Percentiles rank a stretch among this genome's conserved stretches.
These are phyloP conservation scores for Trypanosoma cruzi DNA, from an alignment of 208 protist species.

Conservation along the genomic window DNA sequence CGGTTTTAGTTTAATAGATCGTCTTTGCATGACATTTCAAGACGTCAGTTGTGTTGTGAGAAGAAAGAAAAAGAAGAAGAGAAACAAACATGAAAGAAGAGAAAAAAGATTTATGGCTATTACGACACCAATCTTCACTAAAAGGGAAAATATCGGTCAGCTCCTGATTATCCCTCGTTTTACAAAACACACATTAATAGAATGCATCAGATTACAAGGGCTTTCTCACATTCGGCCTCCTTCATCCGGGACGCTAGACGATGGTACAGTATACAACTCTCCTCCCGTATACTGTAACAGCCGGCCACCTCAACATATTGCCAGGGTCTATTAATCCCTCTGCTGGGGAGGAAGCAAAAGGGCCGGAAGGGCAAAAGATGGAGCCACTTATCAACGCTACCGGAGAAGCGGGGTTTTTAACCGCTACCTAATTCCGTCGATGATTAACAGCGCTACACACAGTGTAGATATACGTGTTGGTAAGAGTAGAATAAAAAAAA, in stretches of 20 bases:
- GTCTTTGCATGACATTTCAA: not conserved
- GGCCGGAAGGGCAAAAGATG: no score
- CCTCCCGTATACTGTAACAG: slow-evolving; percentile 7
- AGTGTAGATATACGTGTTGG: no score
- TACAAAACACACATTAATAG: not conserved
- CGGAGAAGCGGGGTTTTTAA: no score
- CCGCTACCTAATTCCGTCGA: no score
- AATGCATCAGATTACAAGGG: not conserved
- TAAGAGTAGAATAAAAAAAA: no score
- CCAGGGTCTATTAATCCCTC: not conserved
- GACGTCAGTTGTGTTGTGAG: not conserved
- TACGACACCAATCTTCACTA: not conserved
- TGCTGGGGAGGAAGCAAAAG: not conserved
- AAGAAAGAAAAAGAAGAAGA: slow-evolving; percentile 5
- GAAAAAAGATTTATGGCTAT: not conserved
- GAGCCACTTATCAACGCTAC: no score
- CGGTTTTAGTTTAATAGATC: not conserved
- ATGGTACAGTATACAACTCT: not conserved
- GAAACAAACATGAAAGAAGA: slow-evolving; percentile 1
- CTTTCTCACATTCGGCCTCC: not conserved
- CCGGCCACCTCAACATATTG: not conserved
- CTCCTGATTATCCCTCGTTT: not conserved
- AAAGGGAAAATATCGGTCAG: not conserved
- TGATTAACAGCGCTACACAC: no score
- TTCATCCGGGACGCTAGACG: not conserved